Percentiles rank a stretch among this genome's conserved stretches.
These are phyloP conservation scores for Cordyceps cateniannulata DNA, from an alignment of 2,329 filamentous ascomycete genomes.

Conservation along the genomic window DNA sequence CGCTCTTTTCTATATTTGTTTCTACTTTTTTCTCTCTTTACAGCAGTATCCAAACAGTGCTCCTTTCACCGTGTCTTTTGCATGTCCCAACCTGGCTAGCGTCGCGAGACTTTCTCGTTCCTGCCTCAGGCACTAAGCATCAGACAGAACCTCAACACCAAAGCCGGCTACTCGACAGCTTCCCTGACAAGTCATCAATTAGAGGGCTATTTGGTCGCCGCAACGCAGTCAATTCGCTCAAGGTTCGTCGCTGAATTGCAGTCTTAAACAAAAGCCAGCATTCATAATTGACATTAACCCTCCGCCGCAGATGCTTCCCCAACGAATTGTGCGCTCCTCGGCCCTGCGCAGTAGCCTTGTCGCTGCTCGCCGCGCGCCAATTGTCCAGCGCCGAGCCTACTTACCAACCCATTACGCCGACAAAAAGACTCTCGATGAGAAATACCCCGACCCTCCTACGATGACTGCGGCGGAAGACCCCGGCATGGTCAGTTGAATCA, in stretches of 20 bases:
- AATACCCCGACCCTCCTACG: conserved; percentile 41
- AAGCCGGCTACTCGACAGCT: conserved; percentile 18
- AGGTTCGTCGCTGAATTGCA: conserved; percentile 19
- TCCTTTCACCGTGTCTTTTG: neutral
- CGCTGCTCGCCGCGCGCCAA: conserved; percentile 42
- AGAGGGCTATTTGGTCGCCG: conserved; percentile 31
- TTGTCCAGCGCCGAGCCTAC: conserved; percentile 52
- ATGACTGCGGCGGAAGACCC: conserved; percentile 59
- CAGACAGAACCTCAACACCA: conserved; percentile 17
- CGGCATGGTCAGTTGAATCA: conserved; percentile 48
- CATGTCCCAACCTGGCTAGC: conserved; percentile 15
- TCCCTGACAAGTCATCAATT: conserved; percentile 24
- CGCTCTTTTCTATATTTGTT: no score
- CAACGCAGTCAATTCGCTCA: conserved; percentile 25
- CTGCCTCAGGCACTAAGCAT: conserved; percentile 29
- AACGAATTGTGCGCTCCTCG: conserved; percentile 49
- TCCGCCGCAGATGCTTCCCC: conserved; percentile 50
- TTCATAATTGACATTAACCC: conserved; percentile 14
- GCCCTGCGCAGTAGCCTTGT: conserved; percentile 37
- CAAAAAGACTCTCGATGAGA: conserved; percentile 41
- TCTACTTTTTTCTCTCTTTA: neutral
- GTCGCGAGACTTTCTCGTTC: conserved; percentile 16
- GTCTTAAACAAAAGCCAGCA: neutral
- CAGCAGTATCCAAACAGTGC: neutral
- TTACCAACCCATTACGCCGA: conserved; percentile 44